Evolutionary conservation across 257 asterid genomes (phyloP).

Genomic region (Solanum gandarillasii): DNA sequence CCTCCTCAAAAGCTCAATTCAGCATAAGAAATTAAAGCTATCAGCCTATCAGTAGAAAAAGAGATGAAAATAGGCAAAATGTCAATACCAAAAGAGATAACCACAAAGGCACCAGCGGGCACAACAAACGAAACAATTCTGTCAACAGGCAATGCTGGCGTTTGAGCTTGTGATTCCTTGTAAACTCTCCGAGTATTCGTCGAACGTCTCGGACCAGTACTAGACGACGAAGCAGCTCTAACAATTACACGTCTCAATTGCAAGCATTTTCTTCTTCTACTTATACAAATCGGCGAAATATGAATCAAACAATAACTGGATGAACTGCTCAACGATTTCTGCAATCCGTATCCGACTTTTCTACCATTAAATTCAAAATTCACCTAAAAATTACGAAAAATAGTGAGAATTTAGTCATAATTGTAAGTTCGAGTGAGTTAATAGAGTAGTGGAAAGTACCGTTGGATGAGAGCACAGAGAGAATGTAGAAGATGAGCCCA

Average conservation of each 20-base stretch:
- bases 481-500: conserved; percentile 50
- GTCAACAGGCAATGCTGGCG: conserved; percentile 34
- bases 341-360: not conserved
- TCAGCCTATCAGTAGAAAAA: not conserved
- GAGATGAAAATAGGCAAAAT: not conserved
- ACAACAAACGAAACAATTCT: conserved; percentile 42
- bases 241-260: conserved; percentile 18
- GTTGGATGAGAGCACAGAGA: conserved; percentile 37
- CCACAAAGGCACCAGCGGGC: conserved; percentile 69
- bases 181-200: conserved; percentile 49
- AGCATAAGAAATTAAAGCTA: conserved; percentile 1
- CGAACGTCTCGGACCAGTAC: conserved; percentile 33
- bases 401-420: not conserved
- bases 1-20: not conserved
- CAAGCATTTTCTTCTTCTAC: conserved; percentile 16
- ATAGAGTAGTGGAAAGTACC: conserved; percentile 18
- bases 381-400: conserved; percentile 15
- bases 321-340: conserved; percentile 3
- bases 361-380: conserved; percentile 10
- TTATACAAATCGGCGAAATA: conserved; percentile 8
- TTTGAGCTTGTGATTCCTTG: conserved; percentile 51
- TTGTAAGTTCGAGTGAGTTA: not conserved
- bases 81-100: conserved; percentile 65
- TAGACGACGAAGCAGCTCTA: conserved; percentile 28
- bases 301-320: conserved; percentile 14